Evolutionary conservation across 352 stramenopile genomes (phyloP).

Genomic region (Globisporangium perplexum): DNA sequence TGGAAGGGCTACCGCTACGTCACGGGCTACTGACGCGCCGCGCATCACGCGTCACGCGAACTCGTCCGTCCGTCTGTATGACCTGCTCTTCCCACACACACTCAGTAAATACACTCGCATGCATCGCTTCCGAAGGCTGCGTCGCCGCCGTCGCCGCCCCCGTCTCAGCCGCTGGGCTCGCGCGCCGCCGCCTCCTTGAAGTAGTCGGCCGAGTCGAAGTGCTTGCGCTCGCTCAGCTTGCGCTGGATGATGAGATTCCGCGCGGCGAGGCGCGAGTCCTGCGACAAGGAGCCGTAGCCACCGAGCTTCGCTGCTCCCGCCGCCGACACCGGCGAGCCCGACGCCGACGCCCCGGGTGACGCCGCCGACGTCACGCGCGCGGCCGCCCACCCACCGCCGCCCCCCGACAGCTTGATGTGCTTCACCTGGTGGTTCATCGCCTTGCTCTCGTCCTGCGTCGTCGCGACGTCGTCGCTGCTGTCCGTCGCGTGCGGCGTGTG

Average conservation of each 20-base stretch:
- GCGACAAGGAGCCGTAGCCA: conserved; percentile 11
- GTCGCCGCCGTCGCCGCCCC: too few species aligned
- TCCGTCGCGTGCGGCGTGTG: neutral
- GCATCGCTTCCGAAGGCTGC: too few species aligned
- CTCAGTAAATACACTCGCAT: conserved; percentile 6
- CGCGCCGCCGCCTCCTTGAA: conserved; percentile 44
- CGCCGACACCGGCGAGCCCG: too few species aligned
- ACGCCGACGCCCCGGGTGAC: neutral
- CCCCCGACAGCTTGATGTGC: conserved; percentile 71
- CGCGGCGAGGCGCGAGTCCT: conserved; percentile 34
- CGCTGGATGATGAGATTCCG: conserved; percentile 62
- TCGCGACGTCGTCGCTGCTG: neutral
- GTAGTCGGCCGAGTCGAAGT: conserved; percentile 76
- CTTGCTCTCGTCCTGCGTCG: conserved; percentile 9
- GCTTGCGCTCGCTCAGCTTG: conserved; percentile 63
- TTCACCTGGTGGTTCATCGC: conserved; percentile 63
- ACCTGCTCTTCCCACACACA: too few species aligned
- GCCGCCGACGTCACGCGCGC: conserved; percentile 7
- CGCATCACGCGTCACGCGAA: too few species aligned
- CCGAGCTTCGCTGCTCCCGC: conserved; percentile 7
- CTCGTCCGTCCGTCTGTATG: too few species aligned
- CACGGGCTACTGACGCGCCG: conserved; percentile 68
- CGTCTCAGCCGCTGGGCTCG: neutral
- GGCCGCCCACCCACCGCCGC: conserved; percentile 20
- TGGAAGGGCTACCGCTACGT: conserved; percentile 91